phyloP scores from a whole-genome alignment of 441 rosid species.

The Syzygium malaccense region DNA sequence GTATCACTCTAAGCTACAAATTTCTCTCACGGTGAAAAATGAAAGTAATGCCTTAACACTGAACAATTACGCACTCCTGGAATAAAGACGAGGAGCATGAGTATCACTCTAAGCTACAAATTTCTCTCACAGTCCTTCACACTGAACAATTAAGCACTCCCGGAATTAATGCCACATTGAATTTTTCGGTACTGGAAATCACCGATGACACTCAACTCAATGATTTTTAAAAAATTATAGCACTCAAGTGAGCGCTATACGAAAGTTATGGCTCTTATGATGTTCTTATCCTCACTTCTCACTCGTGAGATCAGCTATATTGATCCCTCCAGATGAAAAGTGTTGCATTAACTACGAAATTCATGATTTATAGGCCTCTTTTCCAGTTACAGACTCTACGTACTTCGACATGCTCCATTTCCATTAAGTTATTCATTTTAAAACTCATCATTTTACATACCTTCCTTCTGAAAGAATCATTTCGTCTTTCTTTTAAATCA shows the following conservation, averaged over 20 bases:
- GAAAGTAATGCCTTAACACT: background rate
- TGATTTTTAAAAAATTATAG: too few relatives aligned
- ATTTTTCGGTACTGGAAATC: too few relatives aligned
- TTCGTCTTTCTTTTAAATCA: too few relatives aligned
- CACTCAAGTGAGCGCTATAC: too few relatives aligned
- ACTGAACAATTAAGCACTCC: background rate
- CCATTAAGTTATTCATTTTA: too few relatives aligned
- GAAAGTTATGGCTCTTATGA: too few relatives aligned
- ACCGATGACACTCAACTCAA: too few relatives aligned
- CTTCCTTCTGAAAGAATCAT: too few relatives aligned
- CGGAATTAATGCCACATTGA: too few relatives aligned
- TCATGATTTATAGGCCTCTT: background rate
- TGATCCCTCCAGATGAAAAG: background rate
- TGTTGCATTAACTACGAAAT: background rate
- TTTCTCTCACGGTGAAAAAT: background rate
- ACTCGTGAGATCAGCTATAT: background rate
- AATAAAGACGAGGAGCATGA: background rate
- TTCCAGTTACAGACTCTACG: background rate
- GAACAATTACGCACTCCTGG: background rate
- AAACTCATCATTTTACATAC: too few relatives aligned
- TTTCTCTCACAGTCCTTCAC: background rate
- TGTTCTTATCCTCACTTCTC: background rate
- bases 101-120: background rate
- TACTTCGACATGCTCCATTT: background rate
- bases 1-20: background rate